Evolutionary conservation across 2,329 filamentous ascomycete species (phyloP), one percentile per base, ranked within the genome.

Genomic region (Fusarium liriodendri): DNA sequence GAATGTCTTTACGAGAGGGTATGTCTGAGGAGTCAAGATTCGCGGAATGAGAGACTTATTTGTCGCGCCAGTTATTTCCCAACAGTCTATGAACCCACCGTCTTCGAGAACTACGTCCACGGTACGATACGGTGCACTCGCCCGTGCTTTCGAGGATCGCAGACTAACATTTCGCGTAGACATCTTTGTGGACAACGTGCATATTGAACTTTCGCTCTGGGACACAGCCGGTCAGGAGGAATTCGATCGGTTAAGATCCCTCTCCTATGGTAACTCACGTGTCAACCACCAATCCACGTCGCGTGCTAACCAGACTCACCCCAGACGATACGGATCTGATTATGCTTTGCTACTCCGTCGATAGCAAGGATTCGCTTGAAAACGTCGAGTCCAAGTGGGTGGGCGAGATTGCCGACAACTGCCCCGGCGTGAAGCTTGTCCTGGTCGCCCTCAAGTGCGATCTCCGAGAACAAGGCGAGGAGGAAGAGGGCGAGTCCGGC

Each of bases 381-480:
- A 99, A 99, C 89, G 95, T 99, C 71, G 95, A 98, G 83, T 96
- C 94, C 78, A 99, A 99, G 86, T 99, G 97, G 97, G 94, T 98
- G 6, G 93, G 94, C 72, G 97, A 99, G 84, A 99, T 99, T 76
- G 94, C 95, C 72, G 97, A 99, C 85, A 98, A 99, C 85, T 98
- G 97, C 84, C 95, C 95, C 2, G 94, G 93, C 67, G 97, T 98
- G 73, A 97, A 97, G 84, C 90, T 99, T 54, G 97, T 99, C 20
- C 89, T 99, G 9, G 95, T 98, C 6, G 97, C 97, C 27, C 89
- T 99, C 77, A 99, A 99, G 86, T 99, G 97, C 86, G 97, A 99
- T 84, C 85, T 99, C 79, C 91, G 97, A 76, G 96, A 98, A 84
- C 89, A 91, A 64, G 85, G 86, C 72, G 90, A 89, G 40, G 93